These are phyloP conservation scores for Trichoderma harzianum DNA, from an alignment of 2,329 filamentous ascomycete species.

Conservation along the genomic window DNA sequence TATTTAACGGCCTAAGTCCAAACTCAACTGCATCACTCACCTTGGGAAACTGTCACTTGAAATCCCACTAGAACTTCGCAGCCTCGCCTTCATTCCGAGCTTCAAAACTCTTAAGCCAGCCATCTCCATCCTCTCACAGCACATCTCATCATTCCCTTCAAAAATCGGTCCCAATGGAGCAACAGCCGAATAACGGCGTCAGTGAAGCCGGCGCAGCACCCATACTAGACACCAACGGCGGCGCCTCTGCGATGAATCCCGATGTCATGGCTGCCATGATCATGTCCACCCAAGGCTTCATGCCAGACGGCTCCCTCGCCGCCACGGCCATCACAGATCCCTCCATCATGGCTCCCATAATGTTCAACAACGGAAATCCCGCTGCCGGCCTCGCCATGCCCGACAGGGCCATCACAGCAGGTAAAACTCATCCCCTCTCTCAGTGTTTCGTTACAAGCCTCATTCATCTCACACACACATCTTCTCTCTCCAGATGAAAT, in stretches of 20 bases:
- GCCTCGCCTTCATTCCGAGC: neutral
- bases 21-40: neutral
- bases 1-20: neutral
- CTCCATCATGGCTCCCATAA: conserved; percentile 32
- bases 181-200: conserved; percentile 15
- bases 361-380: conserved; percentile 31
- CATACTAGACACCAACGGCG: conserved; percentile 10
- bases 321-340: conserved; percentile 26
- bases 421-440: conserved; percentile 24
- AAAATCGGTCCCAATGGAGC: conserved; percentile 9
- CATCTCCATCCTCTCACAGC: neutral
- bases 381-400: conserved; percentile 20
- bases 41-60: neutral
- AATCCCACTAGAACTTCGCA: neutral
- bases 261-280: conserved; percentile 9
- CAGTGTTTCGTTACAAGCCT: neutral
- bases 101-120: neutral
- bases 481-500: conserved; percentile 70
- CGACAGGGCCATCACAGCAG: conserved; percentile 32
- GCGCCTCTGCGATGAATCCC: conserved; percentile 8
- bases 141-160: neutral
- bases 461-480: neutral
- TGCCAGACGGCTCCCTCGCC: conserved; percentile 27
- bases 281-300: conserved; percentile 24
- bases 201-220: conserved; percentile 1